Base-by-base conservation (phyloP, 1,284 basidiomycete genomes). In the Apiotrichum siamense region DNA sequence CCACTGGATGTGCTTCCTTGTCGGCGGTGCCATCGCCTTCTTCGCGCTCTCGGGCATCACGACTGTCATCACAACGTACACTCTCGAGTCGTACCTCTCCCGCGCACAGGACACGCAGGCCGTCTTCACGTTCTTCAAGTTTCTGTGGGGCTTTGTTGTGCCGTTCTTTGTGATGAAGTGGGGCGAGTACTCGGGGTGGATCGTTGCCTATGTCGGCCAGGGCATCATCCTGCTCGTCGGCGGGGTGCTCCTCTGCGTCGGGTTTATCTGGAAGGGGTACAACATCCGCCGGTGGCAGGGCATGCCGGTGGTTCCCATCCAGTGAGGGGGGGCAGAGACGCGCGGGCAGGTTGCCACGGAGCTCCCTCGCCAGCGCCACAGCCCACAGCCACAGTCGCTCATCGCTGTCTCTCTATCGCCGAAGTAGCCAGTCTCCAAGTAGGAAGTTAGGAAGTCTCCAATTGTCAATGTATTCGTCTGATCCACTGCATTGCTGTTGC, bases 61-160 rank as follows among this genome's bases (percentile, higher is more conserved):
- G 11, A 60, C 60, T 46, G 48, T 65, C 25, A 46, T 64, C 17
- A 57, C 57, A 29, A 62, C 55, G 42, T 73, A 73, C 58, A 69
- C 71, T 25, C 58, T 72, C 52, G 73, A 75, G 54, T 56, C 55
- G 31, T 70, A 69, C 57, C 36, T 73, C 44, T 41, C 55, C 17
- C 51, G 60, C 32, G 59, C 62, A 0, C 67, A 69, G 52, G 66
- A 70, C 50, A 68, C 67, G 13, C 67, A 72, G 46, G 67, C 70
- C 21, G 65, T 67, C 29, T 75, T 72, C 59, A 66, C 66, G 51
- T 70, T 75, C 57, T 68, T 68, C 62, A 73, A 72, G 62, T 65
- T 61, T 49, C 60, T 66, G n/a, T 68, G 69, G 60, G 69, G 68
- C 20, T 75, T 75, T 39, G 63, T 60, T 0, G 63, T 67, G 15